Percentiles rank a stretch among this genome's conserved stretches.
Evolutionary conservation across 495 filamentous ascomycete genomes (phyloP).

Genomic region (Chaetomium tenue): DNA sequence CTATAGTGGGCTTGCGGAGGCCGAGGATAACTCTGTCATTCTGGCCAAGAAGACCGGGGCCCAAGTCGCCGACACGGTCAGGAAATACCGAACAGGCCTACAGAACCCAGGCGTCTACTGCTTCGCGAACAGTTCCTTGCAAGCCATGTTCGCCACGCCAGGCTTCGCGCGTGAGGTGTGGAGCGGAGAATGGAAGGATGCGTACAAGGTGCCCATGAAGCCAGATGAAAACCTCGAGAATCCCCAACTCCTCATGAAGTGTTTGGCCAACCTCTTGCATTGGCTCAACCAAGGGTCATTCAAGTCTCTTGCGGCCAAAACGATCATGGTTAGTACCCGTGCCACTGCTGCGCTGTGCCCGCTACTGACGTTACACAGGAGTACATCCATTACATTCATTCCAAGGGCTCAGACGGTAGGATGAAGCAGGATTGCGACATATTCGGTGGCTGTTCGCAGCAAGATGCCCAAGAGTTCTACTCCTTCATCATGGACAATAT

Average conservation of each 20-base stretch:
- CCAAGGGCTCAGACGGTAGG: constrained; percentile 20
- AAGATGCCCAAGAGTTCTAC: constrained; percentile 47
- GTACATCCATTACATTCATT: constrained; percentile 40
- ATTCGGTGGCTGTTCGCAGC: constrained; percentile 43
- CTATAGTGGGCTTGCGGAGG: constrained; percentile 77
- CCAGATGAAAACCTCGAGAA: constrained; percentile 64
- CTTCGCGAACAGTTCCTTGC: constrained; percentile 87
- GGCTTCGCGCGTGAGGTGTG: constrained; percentile 67
- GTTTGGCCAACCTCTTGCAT: constrained; percentile 67
- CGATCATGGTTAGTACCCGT: constrained; percentile 56
- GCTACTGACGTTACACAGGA: constrained; percentile 39
- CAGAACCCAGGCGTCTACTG: constrained; percentile 79
- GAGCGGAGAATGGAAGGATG: constrained; percentile 53
- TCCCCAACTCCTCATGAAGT: constrained; percentile 74
- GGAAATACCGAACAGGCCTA: constrained; percentile 60
- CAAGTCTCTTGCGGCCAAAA: constrained; percentile 54
- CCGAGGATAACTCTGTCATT: constrained; percentile 50
- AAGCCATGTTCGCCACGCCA: constrained; percentile 74
- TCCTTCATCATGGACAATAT: constrained; percentile 43
- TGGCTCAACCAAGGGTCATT: constrained; percentile 69
- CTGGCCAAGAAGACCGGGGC: constrained; percentile 45
- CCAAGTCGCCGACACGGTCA: constrained; percentile 24
- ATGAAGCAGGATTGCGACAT: constrained; percentile 16
- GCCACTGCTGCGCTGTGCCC: not conserved
- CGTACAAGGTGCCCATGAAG: constrained; percentile 49